Conservation (phyloP, 306 rosid species). For the Alnus glutinosa region DNA sequence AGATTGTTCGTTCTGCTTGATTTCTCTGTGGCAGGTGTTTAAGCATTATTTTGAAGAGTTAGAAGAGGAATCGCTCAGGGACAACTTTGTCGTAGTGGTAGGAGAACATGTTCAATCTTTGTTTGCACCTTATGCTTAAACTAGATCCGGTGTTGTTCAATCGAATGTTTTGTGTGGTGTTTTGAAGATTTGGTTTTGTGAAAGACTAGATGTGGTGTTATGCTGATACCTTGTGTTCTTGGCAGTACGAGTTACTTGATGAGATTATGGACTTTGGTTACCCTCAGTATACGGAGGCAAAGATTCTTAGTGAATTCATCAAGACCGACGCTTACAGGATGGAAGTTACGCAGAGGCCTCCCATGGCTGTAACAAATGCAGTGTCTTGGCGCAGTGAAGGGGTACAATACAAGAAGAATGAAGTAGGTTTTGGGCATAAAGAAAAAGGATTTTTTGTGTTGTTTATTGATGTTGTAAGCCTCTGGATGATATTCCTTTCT, state of each 20-base stretch:
- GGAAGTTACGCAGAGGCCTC: slow-evolving; percentile 98
- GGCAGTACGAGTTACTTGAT: slow-evolving; percentile 91
- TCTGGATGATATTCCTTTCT: slow-evolving; percentile 26
- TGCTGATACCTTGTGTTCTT: slow-evolving; percentile 21
- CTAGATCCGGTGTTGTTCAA: slow-evolving; percentile 5
- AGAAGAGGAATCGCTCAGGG: slow-evolving; percentile 97
- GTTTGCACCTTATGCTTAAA: neutral
- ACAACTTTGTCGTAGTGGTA: slow-evolving; percentile 99
- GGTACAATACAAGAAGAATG: slow-evolving; percentile 90
- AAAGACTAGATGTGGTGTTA: slow-evolving; percentile 11
- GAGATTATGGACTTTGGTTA: slow-evolving; percentile 99
- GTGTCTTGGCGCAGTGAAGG: slow-evolving; percentile 99
- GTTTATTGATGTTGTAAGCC: slow-evolving; percentile 13
- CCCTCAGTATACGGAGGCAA: slow-evolving; percentile 95
- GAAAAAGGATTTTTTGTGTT: neutral
- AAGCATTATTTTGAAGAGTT: slow-evolving; percentile 96
- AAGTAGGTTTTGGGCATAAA: slow-evolving; percentile 41
- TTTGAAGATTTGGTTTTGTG: neutral
- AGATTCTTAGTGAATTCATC: slow-evolving; percentile 93
- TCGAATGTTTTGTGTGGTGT: neutral
- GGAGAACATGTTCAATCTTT: slow-evolving; percentile 15
- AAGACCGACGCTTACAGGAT: slow-evolving; percentile 98
- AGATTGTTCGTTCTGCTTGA: neutral
- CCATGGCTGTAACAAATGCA: slow-evolving; percentile 99
- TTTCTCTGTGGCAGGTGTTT: slow-evolving; percentile 66